A percentile compares a stretch with the other conserved stretches of the same genome.
Evolutionary conservation across 108 stramenopile genomes (phyloP).

Genomic region (Pinguiococcus pyrenoidosus): DNA sequence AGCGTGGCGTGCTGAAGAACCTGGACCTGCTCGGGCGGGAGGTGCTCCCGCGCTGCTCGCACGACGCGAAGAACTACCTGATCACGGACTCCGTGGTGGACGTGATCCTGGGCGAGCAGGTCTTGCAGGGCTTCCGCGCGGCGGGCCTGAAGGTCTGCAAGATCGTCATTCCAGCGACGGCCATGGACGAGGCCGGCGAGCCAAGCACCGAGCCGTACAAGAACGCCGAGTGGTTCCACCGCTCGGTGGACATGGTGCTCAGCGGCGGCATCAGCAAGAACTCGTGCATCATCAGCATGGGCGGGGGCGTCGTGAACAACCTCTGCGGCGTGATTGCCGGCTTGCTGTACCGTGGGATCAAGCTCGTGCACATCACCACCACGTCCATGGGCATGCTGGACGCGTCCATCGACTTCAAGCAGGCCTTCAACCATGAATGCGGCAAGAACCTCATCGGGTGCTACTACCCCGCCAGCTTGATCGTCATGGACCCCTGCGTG

Average conservation of each 20-base stretch:
- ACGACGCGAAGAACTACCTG: conserved; percentile 25
- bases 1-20: conserved; percentile 19
- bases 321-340: conserved; percentile 21
- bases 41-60: conserved; percentile 15
- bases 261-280: conserved; percentile 18
- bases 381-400: conserved; percentile 28
- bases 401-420: conserved; percentile 29
- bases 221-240: conserved; percentile 7
- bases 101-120: conserved; percentile 13
- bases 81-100: conserved; percentile 25
- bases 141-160: conserved; percentile 18
- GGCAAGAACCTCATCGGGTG: conserved; percentile 33
- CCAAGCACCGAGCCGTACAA: conserved; percentile 24
- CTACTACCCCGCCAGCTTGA: conserved; percentile 27
- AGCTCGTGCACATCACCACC: conserved; percentile 25
- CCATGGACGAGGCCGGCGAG: conserved; percentile 26
- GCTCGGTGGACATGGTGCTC: conserved; percentile 6
- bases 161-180: conserved; percentile 19
- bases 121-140: conserved; percentile 20
- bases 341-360: conserved; percentile 23
- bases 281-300: conserved; percentile 27
- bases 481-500: conserved; percentile 31
- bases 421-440: conserved; percentile 24
- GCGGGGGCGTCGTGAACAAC: conserved; percentile 28
- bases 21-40: conserved; percentile 7